These are phyloP conservation scores for Penicillium nordicum DNA, from an alignment of 2,329 filamentous ascomycete species.

Conservation along the genomic window DNA sequence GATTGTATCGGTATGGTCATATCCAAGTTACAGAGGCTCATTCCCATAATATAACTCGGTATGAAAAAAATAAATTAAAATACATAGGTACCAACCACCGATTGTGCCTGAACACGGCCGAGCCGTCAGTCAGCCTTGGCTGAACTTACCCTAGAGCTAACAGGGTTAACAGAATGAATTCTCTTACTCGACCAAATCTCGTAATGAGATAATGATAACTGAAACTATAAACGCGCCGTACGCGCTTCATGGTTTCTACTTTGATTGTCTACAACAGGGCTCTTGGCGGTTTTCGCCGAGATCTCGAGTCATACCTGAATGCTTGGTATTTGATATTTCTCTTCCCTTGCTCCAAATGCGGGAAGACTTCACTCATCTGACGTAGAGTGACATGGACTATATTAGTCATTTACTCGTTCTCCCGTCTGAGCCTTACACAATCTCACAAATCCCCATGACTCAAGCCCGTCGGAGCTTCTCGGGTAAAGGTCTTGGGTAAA, in stretches of 20 bases:
- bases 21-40: background rate
- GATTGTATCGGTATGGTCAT: slow-evolving; percentile 3
- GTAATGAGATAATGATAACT: slow-evolving; percentile 1
- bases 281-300: slow-evolving; percentile 5
- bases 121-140: slow-evolving; percentile 10
- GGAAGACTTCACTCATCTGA: background rate
- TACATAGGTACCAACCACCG: background rate
- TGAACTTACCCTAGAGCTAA: slow-evolving; percentile 4
- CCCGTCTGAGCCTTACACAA: background rate
- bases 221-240: slow-evolving; percentile 5
- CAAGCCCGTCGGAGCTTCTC: slow-evolving; percentile 3
- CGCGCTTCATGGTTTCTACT: slow-evolving; percentile 1
- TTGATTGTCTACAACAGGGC: background rate
- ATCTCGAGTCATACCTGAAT: slow-evolving; percentile 6
- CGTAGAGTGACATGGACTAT: slow-evolving; percentile 7
- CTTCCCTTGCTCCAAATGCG: slow-evolving; percentile 1
- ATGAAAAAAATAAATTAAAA: background rate
- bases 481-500: background rate
- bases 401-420: background rate
- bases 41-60: background rate
- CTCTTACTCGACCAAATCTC: slow-evolving; percentile 4
- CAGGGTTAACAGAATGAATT: background rate
- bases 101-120: slow-evolving; percentile 8
- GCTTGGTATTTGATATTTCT: slow-evolving; percentile 8
- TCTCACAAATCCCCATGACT: background rate